Evolutionary conservation across 2,329 filamentous ascomycete species (phyloP).

Genomic region (Aphanoascus verrucosus): DNA sequence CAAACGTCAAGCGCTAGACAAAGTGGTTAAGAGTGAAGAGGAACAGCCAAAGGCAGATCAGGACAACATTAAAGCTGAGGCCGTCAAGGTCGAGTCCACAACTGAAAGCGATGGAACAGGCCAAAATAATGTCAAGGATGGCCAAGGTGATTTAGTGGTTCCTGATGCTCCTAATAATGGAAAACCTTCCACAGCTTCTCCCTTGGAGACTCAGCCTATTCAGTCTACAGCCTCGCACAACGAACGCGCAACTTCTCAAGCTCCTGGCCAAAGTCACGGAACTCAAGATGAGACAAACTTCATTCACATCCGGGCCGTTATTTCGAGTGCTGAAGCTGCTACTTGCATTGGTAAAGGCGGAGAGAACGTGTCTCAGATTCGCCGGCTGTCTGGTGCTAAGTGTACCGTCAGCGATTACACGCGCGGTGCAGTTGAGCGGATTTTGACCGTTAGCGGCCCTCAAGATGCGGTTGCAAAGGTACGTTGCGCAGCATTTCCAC

Average conservation of each 20-base stretch:
- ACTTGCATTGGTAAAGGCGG: slow-evolving; percentile 98
- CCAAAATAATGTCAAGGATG: slow-evolving; percentile 44
- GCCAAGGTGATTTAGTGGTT: slow-evolving; percentile 58
- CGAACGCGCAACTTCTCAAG: slow-evolving; percentile 38
- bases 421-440: slow-evolving; percentile 91
- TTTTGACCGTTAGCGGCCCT: slow-evolving; percentile 90
- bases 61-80: slow-evolving; percentile 27
- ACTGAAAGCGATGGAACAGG: slow-evolving; percentile 24
- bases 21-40: slow-evolving; percentile 61
- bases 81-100: slow-evolving; percentile 36
- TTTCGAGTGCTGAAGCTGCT: slow-evolving; percentile 92
- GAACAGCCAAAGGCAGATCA: slow-evolving; percentile 30
- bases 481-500: slow-evolving; percentile 26
- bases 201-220: slow-evolving; percentile 48
- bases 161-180: slow-evolving; percentile 52
- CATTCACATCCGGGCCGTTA: slow-evolving; percentile 95
- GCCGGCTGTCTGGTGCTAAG: slow-evolving; percentile 88
- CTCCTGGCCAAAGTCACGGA: slow-evolving; percentile 32
- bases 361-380: slow-evolving; percentile 96
- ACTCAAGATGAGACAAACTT: slow-evolving; percentile 83
- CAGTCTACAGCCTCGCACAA: slow-evolving; percentile 47
- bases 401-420: slow-evolving; percentile 98
- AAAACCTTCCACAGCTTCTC: slow-evolving; percentile 35
- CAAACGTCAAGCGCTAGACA: slow-evolving; percentile 92
- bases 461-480: slow-evolving; percentile 97